Conservation (phyloP, 352 stramenopile genomes). For the Globisporangium orthogonon region DNA sequence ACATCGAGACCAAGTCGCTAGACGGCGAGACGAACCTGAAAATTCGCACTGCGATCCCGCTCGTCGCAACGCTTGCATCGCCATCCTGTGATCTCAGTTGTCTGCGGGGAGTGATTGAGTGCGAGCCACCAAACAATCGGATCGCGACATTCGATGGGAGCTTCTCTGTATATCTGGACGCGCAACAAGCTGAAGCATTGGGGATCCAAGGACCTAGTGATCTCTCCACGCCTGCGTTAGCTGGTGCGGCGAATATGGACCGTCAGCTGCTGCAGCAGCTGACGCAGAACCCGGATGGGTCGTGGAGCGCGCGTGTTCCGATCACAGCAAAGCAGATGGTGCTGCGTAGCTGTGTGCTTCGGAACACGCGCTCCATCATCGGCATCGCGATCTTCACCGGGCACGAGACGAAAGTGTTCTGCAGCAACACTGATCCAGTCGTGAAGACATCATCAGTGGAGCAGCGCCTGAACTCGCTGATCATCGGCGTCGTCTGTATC, state of each 20-base stretch:
- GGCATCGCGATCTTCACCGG: constrained; percentile 89
- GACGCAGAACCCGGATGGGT: constrained; percentile 25
- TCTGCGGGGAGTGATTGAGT: constrained; percentile 57
- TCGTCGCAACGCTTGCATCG: constrained; percentile 31
- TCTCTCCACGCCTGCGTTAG: too few species aligned
- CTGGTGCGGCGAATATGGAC: not conserved
- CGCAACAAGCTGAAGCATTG: constrained; percentile 26
- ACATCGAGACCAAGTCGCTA: constrained; percentile 83
- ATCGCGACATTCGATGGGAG: constrained; percentile 83
- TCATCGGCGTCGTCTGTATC: constrained; percentile 66
- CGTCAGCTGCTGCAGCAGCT: constrained; percentile 19
- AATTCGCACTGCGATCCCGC: constrained; percentile 63
- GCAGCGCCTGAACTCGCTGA: constrained; percentile 60
- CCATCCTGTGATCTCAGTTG: constrained; percentile 25
- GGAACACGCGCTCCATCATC: constrained; percentile 80
- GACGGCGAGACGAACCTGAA: constrained; percentile 85
- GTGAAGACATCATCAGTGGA: constrained; percentile 81
- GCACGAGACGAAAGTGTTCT: constrained; percentile 82
- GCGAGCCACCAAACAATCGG: constrained; percentile 75
- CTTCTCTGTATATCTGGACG: constrained; percentile 37
- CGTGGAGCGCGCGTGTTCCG: constrained; percentile 34
- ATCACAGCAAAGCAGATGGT: constrained; percentile 88
- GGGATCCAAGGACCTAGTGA: constrained; percentile 16
- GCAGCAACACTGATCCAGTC: constrained; percentile 68
- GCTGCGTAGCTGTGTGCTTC: constrained; percentile 82